These are phyloP conservation scores for Endoconidiophora polonica DNA, from an alignment of 2,329 filamentous ascomycete genomes.

Conservation along the genomic window DNA sequence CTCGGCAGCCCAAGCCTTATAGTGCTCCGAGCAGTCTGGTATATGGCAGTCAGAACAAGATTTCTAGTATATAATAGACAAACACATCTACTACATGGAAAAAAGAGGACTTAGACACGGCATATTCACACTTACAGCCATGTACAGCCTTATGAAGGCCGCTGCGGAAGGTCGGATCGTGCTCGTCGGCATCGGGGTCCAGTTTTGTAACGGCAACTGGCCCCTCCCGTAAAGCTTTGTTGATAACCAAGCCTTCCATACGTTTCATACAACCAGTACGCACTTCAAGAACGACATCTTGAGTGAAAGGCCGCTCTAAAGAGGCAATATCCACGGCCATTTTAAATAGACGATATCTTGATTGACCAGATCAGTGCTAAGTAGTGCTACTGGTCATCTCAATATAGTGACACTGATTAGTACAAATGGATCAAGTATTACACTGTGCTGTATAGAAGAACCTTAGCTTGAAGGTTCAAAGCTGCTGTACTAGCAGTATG, in stretches of 20 bases:
- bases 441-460: too few relatives aligned
- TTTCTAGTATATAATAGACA: not conserved
- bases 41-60: not conserved
- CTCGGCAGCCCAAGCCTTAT: conserved; percentile 35
- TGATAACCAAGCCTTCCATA: conserved; percentile 32
- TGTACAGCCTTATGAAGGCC: conserved; percentile 47
- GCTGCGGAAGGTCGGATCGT: conserved; percentile 44
- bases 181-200: conserved; percentile 43
- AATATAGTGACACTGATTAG: too few relatives aligned
- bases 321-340: conserved; percentile 1
- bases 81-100: too few relatives aligned
- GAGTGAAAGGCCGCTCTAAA: conserved; percentile 1
- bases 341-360: not conserved
- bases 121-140: conserved; percentile 26
- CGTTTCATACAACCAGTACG: conserved; percentile 39
- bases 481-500: too few relatives aligned
- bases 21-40: conserved; percentile 44
- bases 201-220: conserved; percentile 29
- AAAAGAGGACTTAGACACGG: too few relatives aligned
- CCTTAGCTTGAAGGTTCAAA: too few relatives aligned
- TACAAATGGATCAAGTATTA: too few relatives aligned
- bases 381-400: too few relatives aligned
- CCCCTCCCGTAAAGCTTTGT: conserved; percentile 29
- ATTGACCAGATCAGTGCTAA: too few relatives aligned
- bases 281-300: conserved; percentile 37